Percentiles rank a stretch among this genome's conserved stretches.
phyloP scores from a whole-genome alignment of 345 rosid species.

The Noccaea caerulescens region DNA sequence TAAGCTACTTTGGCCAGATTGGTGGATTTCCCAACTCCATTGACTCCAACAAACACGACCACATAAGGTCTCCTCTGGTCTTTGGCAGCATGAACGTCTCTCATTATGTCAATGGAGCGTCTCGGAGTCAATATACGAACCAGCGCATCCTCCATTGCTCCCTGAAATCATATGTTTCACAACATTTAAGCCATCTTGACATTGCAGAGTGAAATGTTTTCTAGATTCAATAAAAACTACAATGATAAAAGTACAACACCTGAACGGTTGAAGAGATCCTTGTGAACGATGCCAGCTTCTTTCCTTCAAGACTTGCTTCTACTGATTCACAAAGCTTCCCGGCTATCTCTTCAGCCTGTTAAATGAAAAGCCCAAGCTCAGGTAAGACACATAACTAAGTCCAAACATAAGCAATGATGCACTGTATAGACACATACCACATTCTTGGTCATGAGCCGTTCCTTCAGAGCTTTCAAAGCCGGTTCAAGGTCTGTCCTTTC shows the following conservation, averaged over 20 bases:
- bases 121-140: conserved; percentile 95
- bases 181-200: conserved; percentile 19
- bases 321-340: conserved; percentile 99
- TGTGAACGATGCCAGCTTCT: conserved; percentile 93
- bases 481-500: conserved; percentile 94
- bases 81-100: conserved; percentile 93
- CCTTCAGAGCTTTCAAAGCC: conserved; percentile 93
- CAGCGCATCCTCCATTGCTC: conserved; percentile 98
- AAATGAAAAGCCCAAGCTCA: conserved; percentile 6
- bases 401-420: not conserved
- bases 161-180: conserved; percentile 52
- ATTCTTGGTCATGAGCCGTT: conserved; percentile 98
- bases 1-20: conserved; percentile 97
- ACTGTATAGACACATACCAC: conserved; percentile 64
- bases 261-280: conserved; percentile 96
- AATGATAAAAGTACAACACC: conserved; percentile 50
- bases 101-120: conserved; percentile 91
- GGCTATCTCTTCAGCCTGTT: conserved; percentile 97
- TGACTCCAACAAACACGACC: conserved; percentile 96
- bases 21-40: conserved; percentile 98
- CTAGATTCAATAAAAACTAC: conserved; percentile 6
- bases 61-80: conserved; percentile 94
- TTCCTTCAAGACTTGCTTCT: conserved; percentile 94
- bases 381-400: not conserved
- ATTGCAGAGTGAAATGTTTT: conserved; percentile 4